Conservation (phyloP, 106 monocot genomes). For the Xerophyta viscosa region DNA sequence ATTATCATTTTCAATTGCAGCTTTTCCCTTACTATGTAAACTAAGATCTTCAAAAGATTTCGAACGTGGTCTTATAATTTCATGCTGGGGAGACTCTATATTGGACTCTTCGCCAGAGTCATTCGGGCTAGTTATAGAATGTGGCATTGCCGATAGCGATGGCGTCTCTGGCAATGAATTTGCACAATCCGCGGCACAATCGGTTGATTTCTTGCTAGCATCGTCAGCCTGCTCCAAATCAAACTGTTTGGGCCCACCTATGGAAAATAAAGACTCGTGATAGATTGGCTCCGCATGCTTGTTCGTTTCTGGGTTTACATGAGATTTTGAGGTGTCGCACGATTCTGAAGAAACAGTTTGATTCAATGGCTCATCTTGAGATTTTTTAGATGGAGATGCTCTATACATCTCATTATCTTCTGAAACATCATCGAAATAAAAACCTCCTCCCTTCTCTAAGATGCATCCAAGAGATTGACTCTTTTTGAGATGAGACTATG, state of each 20-base stretch:
- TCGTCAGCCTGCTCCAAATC: constrained; percentile 15
- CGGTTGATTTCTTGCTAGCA: constrained; percentile 7
- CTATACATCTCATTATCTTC: constrained; percentile 26
- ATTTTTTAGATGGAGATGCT: constrained; percentile 11
- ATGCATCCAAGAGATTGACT: constrained; percentile 51
- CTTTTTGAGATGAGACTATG: constrained; percentile 35
- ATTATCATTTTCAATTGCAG: constrained; percentile 1
- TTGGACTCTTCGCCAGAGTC: not conserved
- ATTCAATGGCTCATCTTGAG: constrained; percentile 5
- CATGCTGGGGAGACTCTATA: constrained; percentile 1
- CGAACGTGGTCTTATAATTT: constrained; percentile 8
- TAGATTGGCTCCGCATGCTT: not conserved
- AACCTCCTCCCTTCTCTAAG: constrained; percentile 23
- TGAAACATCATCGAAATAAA: constrained; percentile 13
- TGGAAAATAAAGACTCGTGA: constrained; percentile 28
- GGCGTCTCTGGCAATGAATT: not conserved
- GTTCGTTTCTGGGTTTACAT: constrained; percentile 1
- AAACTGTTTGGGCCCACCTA: constrained; percentile 15
- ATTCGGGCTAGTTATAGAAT: constrained; percentile 21
- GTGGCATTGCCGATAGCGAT: constrained; percentile 18
- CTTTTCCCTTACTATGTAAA: not conserved
- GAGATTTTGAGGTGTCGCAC: not conserved
- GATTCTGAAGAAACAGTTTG: constrained; percentile 12
- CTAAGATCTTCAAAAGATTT: constrained; percentile 31
- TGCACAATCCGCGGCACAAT: constrained; percentile 9